Base-by-base conservation (phyloP, 2,329 filamentous ascomycete species). In the Fusarium staphyleae region DNA sequence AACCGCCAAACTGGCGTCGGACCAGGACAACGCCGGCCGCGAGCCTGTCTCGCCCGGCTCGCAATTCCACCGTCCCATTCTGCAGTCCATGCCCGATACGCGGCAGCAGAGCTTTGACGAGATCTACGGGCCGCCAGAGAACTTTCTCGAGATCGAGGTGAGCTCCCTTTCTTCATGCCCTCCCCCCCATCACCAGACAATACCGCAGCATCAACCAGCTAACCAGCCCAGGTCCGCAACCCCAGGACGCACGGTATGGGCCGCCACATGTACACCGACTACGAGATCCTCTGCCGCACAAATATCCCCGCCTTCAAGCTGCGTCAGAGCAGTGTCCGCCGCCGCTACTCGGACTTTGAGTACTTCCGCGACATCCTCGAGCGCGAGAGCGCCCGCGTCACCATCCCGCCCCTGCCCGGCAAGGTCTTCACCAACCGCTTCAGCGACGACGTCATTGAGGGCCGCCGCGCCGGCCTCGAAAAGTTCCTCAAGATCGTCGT, bases 251-350 rank as follows among this genome's bases (percentile, higher is more conserved):
- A 96, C 76, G 95, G 96, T 73, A 92, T 95, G 70, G 93, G 93
- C 62, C 90, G 95, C 66, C 86, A 87, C 78, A 96, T 96, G 92
- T 98, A 98, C 81, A 99, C 95, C 48, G 95, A 96, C 77, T 99
- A 98, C 81, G 93, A 98, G 77, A 97, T 99, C 71, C 84, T 96
- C 68, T 96, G 95, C 80, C 88, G 90, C 69, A 99, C 95, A 77
- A 99, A 99, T 79, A 99, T 99, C 72, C 95, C 95, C 52, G 93
- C 95, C 67, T 99, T 99, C 84, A 98, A 98, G 80, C 87, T 97
- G 67, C 91, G 93, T 65, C 85, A 90, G 72, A 92, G 87, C 62
- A 86, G 87, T 66, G 95, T 99, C 58, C 91, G 93, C 66, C 87
- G 95, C 59, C 91, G 95, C 45, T 99, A 99, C 81, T 95, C 89